These are phyloP conservation scores for Syncephalastrum racemosum DNA, from an alignment of 371 early-diverging fungal genomes.

Conservation along the genomic window DNA sequence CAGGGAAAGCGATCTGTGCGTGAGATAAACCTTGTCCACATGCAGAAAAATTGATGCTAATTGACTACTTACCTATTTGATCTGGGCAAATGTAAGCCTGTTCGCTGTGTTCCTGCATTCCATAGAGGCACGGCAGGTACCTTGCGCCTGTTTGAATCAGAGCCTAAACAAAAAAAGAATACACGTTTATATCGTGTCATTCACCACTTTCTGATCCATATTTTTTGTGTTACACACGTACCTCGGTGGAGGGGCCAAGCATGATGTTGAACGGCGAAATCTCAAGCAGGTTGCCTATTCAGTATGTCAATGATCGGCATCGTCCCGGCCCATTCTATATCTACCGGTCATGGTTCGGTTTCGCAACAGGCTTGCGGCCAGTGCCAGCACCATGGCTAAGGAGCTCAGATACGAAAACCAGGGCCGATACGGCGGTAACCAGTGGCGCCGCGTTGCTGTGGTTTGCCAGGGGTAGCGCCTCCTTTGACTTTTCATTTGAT, in stretches of 20 bases:
- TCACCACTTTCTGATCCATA: no score
- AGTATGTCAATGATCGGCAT: neutral
- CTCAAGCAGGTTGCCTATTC: constrained; percentile 25
- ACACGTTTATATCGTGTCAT: no score
- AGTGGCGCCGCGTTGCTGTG: no score
- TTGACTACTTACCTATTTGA: neutral
- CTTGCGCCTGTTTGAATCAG: constrained; percentile 53
- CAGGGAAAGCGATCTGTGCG: neutral
- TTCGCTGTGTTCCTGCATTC: constrained; percentile 17
- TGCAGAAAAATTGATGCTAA: constrained; percentile 2
- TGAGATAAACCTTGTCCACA: neutral
- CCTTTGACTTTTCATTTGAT: no score
- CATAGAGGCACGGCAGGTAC: constrained; percentile 58
- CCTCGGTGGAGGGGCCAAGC: constrained; percentile 49
- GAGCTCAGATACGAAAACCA: constrained; percentile 14
- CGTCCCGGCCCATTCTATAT: neutral
- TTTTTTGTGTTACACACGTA: no score
- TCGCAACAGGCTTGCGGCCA: constrained; percentile 6
- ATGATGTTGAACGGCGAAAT: constrained; percentile 53
- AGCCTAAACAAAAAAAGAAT: constrained; percentile 16
- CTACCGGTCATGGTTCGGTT: constrained; percentile 7
- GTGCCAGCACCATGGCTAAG: constrained; percentile 3
- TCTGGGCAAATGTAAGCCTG: constrained; percentile 19
- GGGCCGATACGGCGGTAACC: neutral
- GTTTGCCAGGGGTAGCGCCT: no score